Evolutionary conservation across 2,329 filamentous ascomycete genomes (phyloP), one percentile per base, ranked within the genome.

Genomic region (Nemania diffusa): DNA sequence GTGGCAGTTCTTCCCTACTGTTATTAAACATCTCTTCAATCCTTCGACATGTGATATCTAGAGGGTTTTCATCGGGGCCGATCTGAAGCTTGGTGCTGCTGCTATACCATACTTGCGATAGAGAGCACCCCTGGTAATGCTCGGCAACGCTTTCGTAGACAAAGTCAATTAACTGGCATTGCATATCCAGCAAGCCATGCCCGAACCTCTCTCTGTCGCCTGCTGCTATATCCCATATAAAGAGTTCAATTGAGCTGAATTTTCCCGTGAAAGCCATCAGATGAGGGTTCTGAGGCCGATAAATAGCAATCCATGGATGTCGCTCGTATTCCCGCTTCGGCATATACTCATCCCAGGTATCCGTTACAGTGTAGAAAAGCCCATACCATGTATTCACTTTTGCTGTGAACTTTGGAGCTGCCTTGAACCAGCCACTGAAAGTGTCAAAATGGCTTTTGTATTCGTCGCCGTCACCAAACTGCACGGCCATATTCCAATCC

Each of bases 211-310:
- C 64, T 27, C 73, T 77, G 0, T 74, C 69, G 1, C 66, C 70
- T 7, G 79, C 77, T 1, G 74, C 70, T 1, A 78, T 64, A 68
- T 89, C 87, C 86, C 86, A 88, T 44, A 89, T 85, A 5, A 89
- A 77, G 13, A 89, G 71, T 70, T 89, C 86, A 2, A 80, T 79
- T 1, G 60, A 57, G 0, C 1, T 69, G 73, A 78, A 82, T 0
- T 74, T 20, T 8, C 20, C 27, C 1, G 27, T 70, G 24, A 4
- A 5, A 1, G 61, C 73, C 0, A 8, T 15, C 62, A 42, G n/a
- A 20, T 83, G 78, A 1, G 79, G 76, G n/a, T 83, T 76, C 4
- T 77, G 71, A 0, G 84, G 81, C 11, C 87, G 81, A 64, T 82
- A 81, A 15, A 86, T 72, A 0, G 78, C 84, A 37, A 88, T 69